Evolutionary conservation across 352 stramenopile species (phyloP).

Genomic region (Phytophthora vignae): DNA sequence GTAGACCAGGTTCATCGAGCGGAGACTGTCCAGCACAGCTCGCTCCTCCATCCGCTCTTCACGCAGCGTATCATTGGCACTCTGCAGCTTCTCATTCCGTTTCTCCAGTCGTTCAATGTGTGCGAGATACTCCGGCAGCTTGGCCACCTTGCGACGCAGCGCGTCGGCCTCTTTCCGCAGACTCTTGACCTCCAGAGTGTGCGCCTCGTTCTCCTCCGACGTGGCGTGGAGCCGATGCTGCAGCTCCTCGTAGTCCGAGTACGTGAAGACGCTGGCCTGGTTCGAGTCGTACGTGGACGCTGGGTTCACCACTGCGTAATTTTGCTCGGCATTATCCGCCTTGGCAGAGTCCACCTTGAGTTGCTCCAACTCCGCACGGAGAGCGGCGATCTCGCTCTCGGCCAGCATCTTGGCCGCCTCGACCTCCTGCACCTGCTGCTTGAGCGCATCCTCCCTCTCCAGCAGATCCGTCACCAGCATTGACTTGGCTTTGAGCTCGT

Average conservation of each 20-base stretch:
- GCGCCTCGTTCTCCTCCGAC: conserved; percentile 53
- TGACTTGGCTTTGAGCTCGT: conserved; percentile 68
- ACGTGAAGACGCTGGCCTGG: conserved; percentile 62
- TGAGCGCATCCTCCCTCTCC: conserved; percentile 58
- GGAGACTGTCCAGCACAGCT: conserved; percentile 70
- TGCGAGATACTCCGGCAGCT: conserved; percentile 44
- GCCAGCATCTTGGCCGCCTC: conserved; percentile 39
- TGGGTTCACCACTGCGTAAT: conserved; percentile 47
- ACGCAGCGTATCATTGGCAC: conserved; percentile 57
- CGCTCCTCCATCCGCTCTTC: conserved; percentile 76
- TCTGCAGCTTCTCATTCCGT: conserved; percentile 60
- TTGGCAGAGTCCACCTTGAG: conserved; percentile 19
- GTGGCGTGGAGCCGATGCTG: conserved; percentile 50
- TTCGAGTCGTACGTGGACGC: conserved; percentile 67
- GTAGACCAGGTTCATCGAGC: conserved; percentile 73
- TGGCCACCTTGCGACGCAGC: conserved; percentile 51
- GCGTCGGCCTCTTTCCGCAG: conserved; percentile 62
- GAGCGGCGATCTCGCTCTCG: conserved; percentile 44
- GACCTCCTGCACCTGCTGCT: conserved; percentile 41
- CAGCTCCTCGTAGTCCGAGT: conserved; percentile 63
- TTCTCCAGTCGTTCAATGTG: conserved; percentile 71
- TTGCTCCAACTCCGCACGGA: conserved; percentile 39
- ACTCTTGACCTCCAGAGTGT: conserved; percentile 60
- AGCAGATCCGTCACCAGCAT: conserved; percentile 54
- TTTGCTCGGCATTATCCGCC: conserved; percentile 18